Base-by-base conservation (phyloP, 352 stramenopile species). In the Globisporangium mamillatum region DNA sequence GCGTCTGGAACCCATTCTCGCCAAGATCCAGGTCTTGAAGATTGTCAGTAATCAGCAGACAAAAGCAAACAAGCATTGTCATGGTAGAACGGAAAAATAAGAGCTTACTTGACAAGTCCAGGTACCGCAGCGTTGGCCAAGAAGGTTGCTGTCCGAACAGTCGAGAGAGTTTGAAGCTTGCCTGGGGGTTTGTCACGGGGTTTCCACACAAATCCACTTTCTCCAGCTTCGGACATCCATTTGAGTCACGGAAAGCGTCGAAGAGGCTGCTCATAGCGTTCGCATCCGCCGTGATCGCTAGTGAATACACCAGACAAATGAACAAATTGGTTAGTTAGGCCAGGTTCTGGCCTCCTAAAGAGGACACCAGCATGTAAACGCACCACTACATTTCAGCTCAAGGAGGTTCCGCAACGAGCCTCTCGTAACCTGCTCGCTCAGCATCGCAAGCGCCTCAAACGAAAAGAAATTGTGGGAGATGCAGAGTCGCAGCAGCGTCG, bases 381-480 rank as follows among this genome's bases (percentile, higher is more conserved):
- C 46, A 82, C 76, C 71, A 41, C 77, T 82, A 57, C 81, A 88
- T 20, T 75, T 59, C 2, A 90, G 54, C 32, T 83, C 67, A 57
- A 48, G 24, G 0, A 90, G 72, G 25, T 41, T 8, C 5, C 29
- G 67, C 1, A 80, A 53, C 32, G 29, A 67, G 10, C 60, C 63
- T 5, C 54, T 60, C 18, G 65, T 52, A 7, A 88, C 64, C 14
- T 76, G 58, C 9, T 75, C 18, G 4, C 74, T 67, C 16, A 92
- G 60, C 25, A 70, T 68, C n/a, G 70, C 59, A 3, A 90, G 36
- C 14, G 67, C 78, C 5, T 58, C 27, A 16, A 79, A 63, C 0
- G 71, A 74, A 44, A 82, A 86, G 34, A 76, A 73, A 54, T 89
- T 89, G 32, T 81, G 60, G 4, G 80, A 86, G 27, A 90, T 34